Conservation (phyloP, 2,329 filamentous ascomycete genomes). For the Botryosphaeria agaves region DNA sequence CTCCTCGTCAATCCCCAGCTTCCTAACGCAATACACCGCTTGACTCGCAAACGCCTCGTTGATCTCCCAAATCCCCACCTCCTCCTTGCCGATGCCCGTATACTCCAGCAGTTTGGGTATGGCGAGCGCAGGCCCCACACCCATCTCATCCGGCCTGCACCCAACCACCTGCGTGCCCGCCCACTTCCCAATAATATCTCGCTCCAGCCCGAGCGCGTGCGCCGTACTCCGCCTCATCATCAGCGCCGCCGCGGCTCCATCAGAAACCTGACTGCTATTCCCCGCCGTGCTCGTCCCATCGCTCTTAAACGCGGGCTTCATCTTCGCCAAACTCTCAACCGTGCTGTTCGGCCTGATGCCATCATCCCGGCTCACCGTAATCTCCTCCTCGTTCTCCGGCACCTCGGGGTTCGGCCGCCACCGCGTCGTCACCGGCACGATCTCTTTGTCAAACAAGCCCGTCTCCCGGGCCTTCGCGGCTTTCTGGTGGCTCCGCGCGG, state of each 20-base stretch:
- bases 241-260: slow-evolving; percentile 70
- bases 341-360: slow-evolving; percentile 56
- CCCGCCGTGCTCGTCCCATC: slow-evolving; percentile 70
- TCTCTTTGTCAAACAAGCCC: slow-evolving; percentile 61
- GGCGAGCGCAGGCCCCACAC: slow-evolving; percentile 69
- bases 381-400: slow-evolving; percentile 29
- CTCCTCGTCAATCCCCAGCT: slow-evolving; percentile 48
- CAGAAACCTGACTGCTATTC: slow-evolving; percentile 71
- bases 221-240: slow-evolving; percentile 76
- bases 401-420: slow-evolving; percentile 45
- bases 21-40: slow-evolving; percentile 52
- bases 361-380: slow-evolving; percentile 64
- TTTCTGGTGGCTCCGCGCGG: slow-evolving; percentile 54
- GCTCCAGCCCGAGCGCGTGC: slow-evolving; percentile 49
- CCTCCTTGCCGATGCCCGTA: slow-evolving; percentile 46
- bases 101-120: slow-evolving; percentile 65
- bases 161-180: slow-evolving; percentile 60
- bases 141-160: slow-evolving; percentile 85
- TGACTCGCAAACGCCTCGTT: slow-evolving; percentile 64
- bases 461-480: slow-evolving; percentile 51
- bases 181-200: slow-evolving; percentile 65
- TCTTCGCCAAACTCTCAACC: slow-evolving; percentile 51
- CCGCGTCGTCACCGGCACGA: slow-evolving; percentile 59
- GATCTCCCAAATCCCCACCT: slow-evolving; percentile 81
- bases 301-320: slow-evolving; percentile 72